Base-by-base conservation (phyloP, 2,329 filamentous ascomycete species). In the Colletotrichum magnum region DNA sequence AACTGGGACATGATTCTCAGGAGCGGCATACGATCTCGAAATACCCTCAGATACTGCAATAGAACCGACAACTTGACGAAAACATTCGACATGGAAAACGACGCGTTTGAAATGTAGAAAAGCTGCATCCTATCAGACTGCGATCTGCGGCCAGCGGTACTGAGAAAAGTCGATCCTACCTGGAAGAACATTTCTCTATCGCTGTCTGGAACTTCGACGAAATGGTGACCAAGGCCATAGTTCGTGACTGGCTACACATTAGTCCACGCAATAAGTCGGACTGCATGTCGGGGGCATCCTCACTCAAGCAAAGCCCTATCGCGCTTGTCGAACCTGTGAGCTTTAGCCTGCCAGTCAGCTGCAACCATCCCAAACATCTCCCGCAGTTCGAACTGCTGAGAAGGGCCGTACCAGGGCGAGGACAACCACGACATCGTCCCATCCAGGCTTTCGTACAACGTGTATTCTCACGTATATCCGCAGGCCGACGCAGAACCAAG, bases 161-260 rank as follows among this genome's bases (percentile, higher is more conserved):
- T 12, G 54, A 4, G n/a, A 18, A 3, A 21, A 10, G 5, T 10
- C 7, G 7, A 36, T 10, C 58, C 36, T 28, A 67, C 64, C 18
- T 62, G 7, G 13, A 67, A 67, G 21, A 67, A 67, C 32, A 50
- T 67, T 12, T 62, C 58, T 45, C 50, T 67, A 36, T 67, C 64
- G 4, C 51, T 62, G 9, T 67, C 64, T 1, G 64, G 64, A 1
- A 67, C 64, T 13, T 67, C 43, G 32, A 0, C 13, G 2, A 67
- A 16, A 43, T 18, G 18, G 13, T 67, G 64, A 6, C 64, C 64
- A 32, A 67, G 4, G n/a, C 64, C 64, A 2, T 67, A 36, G 24
- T 67, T 57, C 1, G 58, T 67, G 16, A 21, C 64, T 66, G 0
- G 0, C 18, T 18, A 47, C 16, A 6, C 16, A 21, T 24, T 13